Conservation (phyloP, 2,329 filamentous ascomycete species). For the Ophiostoma ips region DNA sequence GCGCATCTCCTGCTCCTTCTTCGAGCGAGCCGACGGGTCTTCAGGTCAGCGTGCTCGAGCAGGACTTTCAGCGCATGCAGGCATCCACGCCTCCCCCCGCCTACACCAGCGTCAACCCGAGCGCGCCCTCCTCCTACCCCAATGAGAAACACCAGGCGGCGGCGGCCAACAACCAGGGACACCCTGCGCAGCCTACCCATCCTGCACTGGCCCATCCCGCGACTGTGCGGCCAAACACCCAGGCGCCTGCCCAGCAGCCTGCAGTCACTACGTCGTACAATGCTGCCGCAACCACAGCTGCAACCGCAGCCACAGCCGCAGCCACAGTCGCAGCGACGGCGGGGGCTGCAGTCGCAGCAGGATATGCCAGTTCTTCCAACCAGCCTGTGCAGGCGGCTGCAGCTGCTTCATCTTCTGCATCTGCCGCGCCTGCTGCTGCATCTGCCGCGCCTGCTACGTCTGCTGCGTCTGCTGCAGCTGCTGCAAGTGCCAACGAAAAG, state of each 20-base stretch:
- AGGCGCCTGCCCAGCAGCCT: background rate
- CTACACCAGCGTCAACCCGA: constrained; percentile 63
- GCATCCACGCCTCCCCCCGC: constrained; percentile 83
- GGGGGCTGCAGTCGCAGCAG: constrained; percentile 7
- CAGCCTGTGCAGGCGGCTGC: background rate
- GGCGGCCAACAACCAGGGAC: background rate
- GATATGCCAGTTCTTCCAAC: background rate
- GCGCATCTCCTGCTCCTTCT: constrained; percentile 17
- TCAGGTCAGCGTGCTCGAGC: constrained; percentile 61
- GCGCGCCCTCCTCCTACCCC: constrained; percentile 53
- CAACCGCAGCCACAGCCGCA: constrained; percentile 13
- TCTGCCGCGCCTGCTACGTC: constrained; percentile 6
- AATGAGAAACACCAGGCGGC: constrained; percentile 52
- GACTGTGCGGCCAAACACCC: background rate
- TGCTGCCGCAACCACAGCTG: constrained; percentile 8
- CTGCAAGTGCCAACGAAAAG: constrained; percentile 13
- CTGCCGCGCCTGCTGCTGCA: too few relatives aligned
- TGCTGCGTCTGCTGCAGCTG: constrained; percentile 11
- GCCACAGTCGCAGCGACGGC: constrained; percentile 14
- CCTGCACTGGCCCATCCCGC: background rate
- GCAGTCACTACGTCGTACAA: background rate
- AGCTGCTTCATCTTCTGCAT: too few relatives aligned
- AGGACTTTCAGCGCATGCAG: constrained; percentile 74
- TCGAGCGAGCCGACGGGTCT: constrained; percentile 28
- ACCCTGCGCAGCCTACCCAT: background rate